phyloP scores from a whole-genome alignment of 83 land plant species.

The Thuja plicata region DNA sequence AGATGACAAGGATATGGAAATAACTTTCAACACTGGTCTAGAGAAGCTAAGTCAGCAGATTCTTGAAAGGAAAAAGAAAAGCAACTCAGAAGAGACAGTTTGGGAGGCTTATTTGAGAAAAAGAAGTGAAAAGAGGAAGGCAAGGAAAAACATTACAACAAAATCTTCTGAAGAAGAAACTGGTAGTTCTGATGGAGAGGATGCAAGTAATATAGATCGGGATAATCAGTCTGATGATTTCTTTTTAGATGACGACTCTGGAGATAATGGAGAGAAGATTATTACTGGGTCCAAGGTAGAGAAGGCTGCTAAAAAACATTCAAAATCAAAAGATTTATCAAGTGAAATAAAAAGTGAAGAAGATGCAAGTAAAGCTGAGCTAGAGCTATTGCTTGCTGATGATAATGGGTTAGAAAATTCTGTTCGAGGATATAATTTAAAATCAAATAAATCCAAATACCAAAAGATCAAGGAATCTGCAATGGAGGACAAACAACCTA shows the following conservation, averaged over 20 bases:
- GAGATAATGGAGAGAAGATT: slow-evolving; percentile 21
- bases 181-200: slow-evolving; percentile 41
- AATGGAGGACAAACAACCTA: slow-evolving; percentile 52
- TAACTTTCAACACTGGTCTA: slow-evolving; percentile 86
- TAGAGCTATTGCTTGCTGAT: slow-evolving; percentile 86
- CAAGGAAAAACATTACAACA: slow-evolving; percentile 43
- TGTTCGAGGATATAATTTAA: slow-evolving; percentile 64
- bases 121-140: slow-evolving; percentile 76
- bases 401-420: slow-evolving; percentile 46
- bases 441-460: slow-evolving; percentile 62
- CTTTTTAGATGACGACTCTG: slow-evolving; percentile 49
- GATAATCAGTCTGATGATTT: slow-evolving; percentile 49
- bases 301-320: slow-evolving; percentile 11
- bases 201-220: background rate
- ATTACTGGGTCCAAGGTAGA: slow-evolving; percentile 6
- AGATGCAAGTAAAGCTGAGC: slow-evolving; percentile 77
- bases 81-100: slow-evolving; percentile 70
- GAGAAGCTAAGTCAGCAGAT: slow-evolving; percentile 82
- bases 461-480: slow-evolving; percentile 55
- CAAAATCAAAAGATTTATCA: slow-evolving; percentile 22
- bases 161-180: slow-evolving; percentile 55
- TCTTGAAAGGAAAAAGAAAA: slow-evolving; percentile 69
- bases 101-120: slow-evolving; percentile 88
- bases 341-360: slow-evolving; percentile 42
- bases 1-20: slow-evolving; percentile 79